Conservation (phyloP, 306 rosid species). For the barrel medic (Medicago truncatula) region MtrunA17r5.0-ANR NC_053048.1:35469001-35469500, state of each 20-base stretch:
- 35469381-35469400: slow-evolving; percentile 69
- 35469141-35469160: slow-evolving; percentile 34
- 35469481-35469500: slow-evolving; percentile 69
- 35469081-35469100: no score
- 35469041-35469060: no score
- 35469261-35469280: slow-evolving; percentile 84
- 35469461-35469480: slow-evolving; percentile 65
- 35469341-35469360: slow-evolving; percentile 97
- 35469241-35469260: slow-evolving; percentile 98
- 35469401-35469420: slow-evolving; percentile 69
- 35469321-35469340: slow-evolving; percentile 88
- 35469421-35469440: slow-evolving; percentile 88
- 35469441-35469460: slow-evolving; percentile 91
- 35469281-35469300: slow-evolving; percentile 72
- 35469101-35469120: background rate
- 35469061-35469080: no score
- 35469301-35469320: slow-evolving; percentile 64
- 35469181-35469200: slow-evolving; percentile 85
- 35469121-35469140: background rate
- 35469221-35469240: slow-evolving; percentile 72
- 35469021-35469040: no score
- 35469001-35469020: no score
- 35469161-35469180: slow-evolving; percentile 39
- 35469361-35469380: slow-evolving; percentile 93
- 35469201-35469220: slow-evolving; percentile 98